Conservation (phyloP, 2,329 filamentous ascomycete genomes). For the Colletotrichum euphorbiae region DNA sequence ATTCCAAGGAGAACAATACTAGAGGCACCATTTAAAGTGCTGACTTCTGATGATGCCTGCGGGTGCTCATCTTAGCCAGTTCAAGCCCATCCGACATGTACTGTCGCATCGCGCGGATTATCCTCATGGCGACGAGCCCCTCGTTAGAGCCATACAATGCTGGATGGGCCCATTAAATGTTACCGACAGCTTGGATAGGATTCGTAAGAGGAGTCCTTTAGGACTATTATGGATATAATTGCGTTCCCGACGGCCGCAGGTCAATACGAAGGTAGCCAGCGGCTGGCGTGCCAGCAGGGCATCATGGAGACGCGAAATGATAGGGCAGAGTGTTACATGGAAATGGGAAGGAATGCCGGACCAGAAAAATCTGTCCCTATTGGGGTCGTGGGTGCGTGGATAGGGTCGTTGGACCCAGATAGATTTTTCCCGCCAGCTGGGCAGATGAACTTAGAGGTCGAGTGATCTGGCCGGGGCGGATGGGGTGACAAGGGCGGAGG, state of each 20-base stretch:
- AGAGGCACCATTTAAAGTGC: not conserved
- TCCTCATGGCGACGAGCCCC: not conserved
- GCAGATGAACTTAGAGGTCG: not conserved
- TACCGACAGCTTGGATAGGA: constrained; percentile 6
- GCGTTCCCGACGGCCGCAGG: not conserved
- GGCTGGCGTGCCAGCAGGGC: not conserved
- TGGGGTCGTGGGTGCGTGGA: not conserved
- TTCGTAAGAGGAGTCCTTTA: not conserved
- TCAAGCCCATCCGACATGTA: constrained; percentile 1
- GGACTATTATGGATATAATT: not conserved
- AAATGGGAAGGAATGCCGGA: not conserved
- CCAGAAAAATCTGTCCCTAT: not conserved
- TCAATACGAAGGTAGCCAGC: not conserved
- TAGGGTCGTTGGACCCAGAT: not conserved
- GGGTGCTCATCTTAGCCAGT: constrained; percentile 15
- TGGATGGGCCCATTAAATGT: not conserved
- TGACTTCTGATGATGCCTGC: not conserved
- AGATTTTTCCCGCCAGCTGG: not conserved
- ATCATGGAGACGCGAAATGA: not conserved
- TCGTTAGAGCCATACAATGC: not conserved
- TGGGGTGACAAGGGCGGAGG: not conserved
- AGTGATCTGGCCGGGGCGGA: not conserved
- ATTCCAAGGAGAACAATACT: constrained; percentile 6
- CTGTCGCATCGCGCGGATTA: not conserved
- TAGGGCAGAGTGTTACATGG: not conserved